phyloP scores from a whole-genome alignment of 2,329 filamentous ascomycete species.

The Ascochyta lentis region DNA sequence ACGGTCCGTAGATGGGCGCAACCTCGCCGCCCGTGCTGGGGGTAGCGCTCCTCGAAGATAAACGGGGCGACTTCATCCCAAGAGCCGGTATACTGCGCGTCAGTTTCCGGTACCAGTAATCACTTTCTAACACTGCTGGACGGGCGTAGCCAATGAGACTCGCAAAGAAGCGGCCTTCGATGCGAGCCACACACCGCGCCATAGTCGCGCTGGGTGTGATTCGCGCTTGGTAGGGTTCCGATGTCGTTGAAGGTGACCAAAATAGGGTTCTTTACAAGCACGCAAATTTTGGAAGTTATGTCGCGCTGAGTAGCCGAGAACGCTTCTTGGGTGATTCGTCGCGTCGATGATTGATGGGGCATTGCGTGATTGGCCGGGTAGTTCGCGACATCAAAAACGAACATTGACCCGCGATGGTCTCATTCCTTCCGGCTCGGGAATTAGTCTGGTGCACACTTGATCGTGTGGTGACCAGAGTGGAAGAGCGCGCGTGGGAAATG shows the following conservation, averaged over 20 bases:
- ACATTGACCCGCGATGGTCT: conserved; percentile 12
- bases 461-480: conserved; percentile 15
- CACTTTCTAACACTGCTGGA: background rate
- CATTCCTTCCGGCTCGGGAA: conserved; percentile 15
- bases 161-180: background rate
- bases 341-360: conserved; percentile 19
- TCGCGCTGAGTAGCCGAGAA: conserved; percentile 8
- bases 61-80: background rate
- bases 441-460: conserved; percentile 10
- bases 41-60: background rate
- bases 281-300: conserved; percentile 29
- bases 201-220: background rate
- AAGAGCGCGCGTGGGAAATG: conserved; percentile 5
- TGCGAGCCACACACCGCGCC: conserved; percentile 1
- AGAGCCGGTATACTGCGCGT: background rate
- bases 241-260: conserved; percentile 3
- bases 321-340: conserved; percentile 30
- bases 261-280: conserved; percentile 24
- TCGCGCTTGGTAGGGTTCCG: background rate
- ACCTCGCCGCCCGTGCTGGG: background rate
- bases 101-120: background rate
- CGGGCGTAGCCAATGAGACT: background rate
- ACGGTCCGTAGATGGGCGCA: background rate
- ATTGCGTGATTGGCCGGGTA: conserved; percentile 46
- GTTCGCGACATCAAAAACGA: conserved; percentile 36